phyloP scores from a whole-genome alignment of 1,139 yeast genomes.

The Magnusiomyces paraingens region DNA sequence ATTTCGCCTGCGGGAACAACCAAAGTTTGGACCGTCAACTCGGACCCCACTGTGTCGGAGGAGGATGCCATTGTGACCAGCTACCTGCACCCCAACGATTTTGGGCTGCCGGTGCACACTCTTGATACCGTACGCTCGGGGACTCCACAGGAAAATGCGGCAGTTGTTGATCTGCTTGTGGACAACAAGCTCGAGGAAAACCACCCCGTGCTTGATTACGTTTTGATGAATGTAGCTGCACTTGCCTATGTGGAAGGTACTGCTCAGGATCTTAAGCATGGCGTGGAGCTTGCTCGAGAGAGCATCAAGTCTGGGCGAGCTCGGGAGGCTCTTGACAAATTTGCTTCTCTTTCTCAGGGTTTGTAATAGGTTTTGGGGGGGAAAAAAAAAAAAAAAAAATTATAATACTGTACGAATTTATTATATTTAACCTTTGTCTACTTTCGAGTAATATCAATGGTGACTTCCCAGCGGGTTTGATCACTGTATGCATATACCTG shows the following conservation, averaged over 20 bases:
- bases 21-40: conserved; percentile 60
- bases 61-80: conserved; percentile 32
- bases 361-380: no score
- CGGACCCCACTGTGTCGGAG: conserved; percentile 32
- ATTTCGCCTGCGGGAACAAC: conserved; percentile 84
- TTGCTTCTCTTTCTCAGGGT: conserved; percentile 39
- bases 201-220: conserved; percentile 76
- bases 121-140: conserved; percentile 68
- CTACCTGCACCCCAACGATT: conserved; percentile 49
- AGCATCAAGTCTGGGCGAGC: conserved; percentile 68
- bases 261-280: conserved; percentile 63
- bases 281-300: conserved; percentile 65
- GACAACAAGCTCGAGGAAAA: conserved; percentile 46
- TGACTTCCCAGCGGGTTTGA: conserved; percentile 34
- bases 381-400: not conserved
- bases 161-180: conserved; percentile 49
- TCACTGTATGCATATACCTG: not conserved
- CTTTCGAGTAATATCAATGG: conserved; percentile 32
- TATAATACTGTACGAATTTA: not conserved
- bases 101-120: conserved; percentile 72
- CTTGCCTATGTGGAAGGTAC: conserved; percentile 71
- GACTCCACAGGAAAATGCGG: conserved; percentile 81
- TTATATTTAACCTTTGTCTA: not conserved
- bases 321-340: conserved; percentile 47
- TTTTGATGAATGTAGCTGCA: conserved; percentile 80